A percentile compares a stretch with the other conserved stretches of the same genome.
Conservation (phyloP, 2,329 filamentous ascomycete species). For the Zasmidium citrigriseum region DNA sequence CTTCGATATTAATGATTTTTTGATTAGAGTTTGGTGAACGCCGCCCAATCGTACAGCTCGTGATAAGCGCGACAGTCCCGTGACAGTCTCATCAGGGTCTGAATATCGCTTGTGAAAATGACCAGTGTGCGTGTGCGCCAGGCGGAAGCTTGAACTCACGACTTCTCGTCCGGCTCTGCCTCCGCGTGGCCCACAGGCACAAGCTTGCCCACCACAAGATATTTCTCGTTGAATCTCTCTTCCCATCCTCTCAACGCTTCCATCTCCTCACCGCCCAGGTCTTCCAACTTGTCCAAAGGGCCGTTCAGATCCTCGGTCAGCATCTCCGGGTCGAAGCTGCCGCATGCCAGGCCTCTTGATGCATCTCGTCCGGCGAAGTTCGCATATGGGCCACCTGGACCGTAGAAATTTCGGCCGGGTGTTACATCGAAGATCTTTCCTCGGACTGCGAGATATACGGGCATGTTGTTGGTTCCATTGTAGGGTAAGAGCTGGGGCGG, state of each 20-base stretch:
- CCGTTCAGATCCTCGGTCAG: constrained; percentile 86
- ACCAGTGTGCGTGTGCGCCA: not conserved
- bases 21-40: not conserved
- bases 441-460: constrained; percentile 88
- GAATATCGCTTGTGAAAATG: not conserved
- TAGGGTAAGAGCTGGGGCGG: constrained; percentile 80
- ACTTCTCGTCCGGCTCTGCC: constrained; percentile 41
- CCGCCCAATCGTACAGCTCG: not conserved
- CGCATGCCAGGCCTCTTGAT: constrained; percentile 79
- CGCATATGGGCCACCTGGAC: constrained; percentile 88
- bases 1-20: not conserved
- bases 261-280: constrained; percentile 71
- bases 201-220: constrained; percentile 87
- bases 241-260: constrained; percentile 90
- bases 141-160: not conserved
- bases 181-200: constrained; percentile 64
- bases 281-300: constrained; percentile 74
- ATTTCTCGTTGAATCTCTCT: constrained; percentile 90
- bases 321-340: constrained; percentile 95
- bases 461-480: constrained; percentile 72
- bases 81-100: not conserved
- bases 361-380: constrained; percentile 97
- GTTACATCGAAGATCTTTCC: constrained; percentile 91
- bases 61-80: not conserved
- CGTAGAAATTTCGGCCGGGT: constrained; percentile 88